Base-by-base conservation (phyloP, 805 yeast genomes). In the Nakazawaea anatomiae region DNA sequence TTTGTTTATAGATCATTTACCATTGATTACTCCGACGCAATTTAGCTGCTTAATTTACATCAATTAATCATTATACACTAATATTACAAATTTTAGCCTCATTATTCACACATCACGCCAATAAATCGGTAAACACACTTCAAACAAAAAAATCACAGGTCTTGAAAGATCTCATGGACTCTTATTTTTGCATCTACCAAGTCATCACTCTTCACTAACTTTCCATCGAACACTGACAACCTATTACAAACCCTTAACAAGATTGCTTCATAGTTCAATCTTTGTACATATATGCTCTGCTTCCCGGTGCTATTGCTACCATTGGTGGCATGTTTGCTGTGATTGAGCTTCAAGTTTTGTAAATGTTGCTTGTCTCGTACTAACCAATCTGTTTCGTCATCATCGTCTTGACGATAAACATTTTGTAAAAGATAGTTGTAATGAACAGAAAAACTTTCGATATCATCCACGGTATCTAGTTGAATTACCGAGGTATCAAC, bases 381-480 rank as follows among this genome's bases (percentile, higher is more conserved):
- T 4, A 58, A 55, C 76, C 76, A 73, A 30, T 70, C 74, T 4
- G 46, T 45, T 2, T 39, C 48, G 3, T 35, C 35, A 32, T 11
- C 35, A 3, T 32, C 35, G 3, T 32, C 35, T 11, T 32, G 35
- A 32, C 11, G 11, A 31, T 56, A 55, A n/a, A 54, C 54, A 39
- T 58, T 57, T 50, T 60, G 62, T 45, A 57, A 60, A 31, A 73
- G 56, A 1, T 73, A 61, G 39, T 67, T 64, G 54, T 71, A 73
- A 48, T 67, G 71, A 9, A 70, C 68, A 5, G 69, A 60, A 54
- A 73, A 73, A 47, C 68, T 70, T 53, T 72, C 75, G 30, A 73
- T 71, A 54, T 73, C 78, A 49, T 73, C 76, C 39, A 67, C 51
- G 2, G 66, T 63, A 41, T 73, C 75, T 25, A 73, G 57, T 31